Evolutionary conservation across 1,284 basidiomycete genomes (phyloP).

Genomic region (Rhodotorula sp.): DNA sequence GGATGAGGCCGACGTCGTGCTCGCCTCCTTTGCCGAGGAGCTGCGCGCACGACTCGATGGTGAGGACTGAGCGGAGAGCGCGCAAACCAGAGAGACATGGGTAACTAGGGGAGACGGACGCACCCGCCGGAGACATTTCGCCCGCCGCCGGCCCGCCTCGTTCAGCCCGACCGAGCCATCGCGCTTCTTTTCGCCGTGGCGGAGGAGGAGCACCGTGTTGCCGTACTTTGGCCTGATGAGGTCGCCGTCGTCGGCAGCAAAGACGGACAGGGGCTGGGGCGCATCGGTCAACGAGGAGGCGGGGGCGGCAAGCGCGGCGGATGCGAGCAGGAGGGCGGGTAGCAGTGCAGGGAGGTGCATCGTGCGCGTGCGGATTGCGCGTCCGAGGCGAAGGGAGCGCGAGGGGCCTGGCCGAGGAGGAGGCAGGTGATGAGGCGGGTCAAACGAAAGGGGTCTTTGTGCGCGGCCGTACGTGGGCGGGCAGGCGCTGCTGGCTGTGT

Average conservation of each 20-base stretch:
- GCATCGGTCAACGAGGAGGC: not conserved
- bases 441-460: too few species aligned
- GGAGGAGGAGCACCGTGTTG: constrained; percentile 43
- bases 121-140: constrained; percentile 45
- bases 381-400: too few species aligned
- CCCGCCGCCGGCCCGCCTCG: constrained; percentile 41
- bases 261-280: not conserved
- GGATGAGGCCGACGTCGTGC: constrained; percentile 48
- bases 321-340: not conserved
- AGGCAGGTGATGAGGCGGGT: too few species aligned
- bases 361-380: not conserved
- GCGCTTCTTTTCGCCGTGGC: constrained; percentile 50
- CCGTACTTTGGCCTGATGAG: not conserved
- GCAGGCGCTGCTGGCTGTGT: too few species aligned
- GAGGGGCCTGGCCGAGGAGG: too few species aligned
- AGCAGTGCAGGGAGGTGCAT: not conserved
- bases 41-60: constrained; percentile 6
- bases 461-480: too few species aligned
- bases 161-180: constrained; percentile 43
- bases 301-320: not conserved
- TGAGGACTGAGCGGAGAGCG: not conserved
- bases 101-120: not conserved
- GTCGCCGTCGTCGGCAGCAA: not conserved
- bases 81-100: not conserved
- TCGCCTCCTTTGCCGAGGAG: constrained; percentile 42